Evolutionary conservation across 805 yeast genomes (phyloP).

Genomic region (Nakazawaea pomicola): DNA sequence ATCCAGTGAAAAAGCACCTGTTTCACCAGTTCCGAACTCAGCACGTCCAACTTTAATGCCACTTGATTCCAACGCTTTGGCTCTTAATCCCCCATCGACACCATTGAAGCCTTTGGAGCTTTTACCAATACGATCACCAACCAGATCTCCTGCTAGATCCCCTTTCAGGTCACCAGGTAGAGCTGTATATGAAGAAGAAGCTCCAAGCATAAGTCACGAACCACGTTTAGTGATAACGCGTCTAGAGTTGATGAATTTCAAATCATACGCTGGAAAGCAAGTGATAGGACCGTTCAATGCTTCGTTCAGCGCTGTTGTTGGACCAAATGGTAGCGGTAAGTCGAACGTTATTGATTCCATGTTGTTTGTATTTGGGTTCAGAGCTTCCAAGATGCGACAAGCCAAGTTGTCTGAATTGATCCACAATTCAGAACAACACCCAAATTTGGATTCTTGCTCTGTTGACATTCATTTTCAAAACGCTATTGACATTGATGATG

Average conservation of each 20-base stretch:
- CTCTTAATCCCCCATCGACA: constrained; percentile 11
- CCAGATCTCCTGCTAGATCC: constrained; percentile 9
- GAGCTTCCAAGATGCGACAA: constrained; percentile 96
- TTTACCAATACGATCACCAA: constrained; percentile 11
- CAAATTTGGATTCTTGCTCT: constrained; percentile 66
- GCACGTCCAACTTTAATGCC: constrained; percentile 10
- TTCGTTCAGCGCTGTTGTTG: constrained; percentile 94
- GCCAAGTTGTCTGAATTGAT: constrained; percentile 88
- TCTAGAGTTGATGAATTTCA: constrained; percentile 77
- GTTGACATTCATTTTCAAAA: constrained; percentile 88
- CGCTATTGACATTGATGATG: constrained; percentile 52
- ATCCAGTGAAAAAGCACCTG: neutral
- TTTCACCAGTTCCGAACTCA: neutral
- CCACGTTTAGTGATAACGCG: constrained; percentile 72
- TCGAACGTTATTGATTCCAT: constrained; percentile 97
- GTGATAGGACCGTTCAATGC: constrained; percentile 91
- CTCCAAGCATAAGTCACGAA: constrained; percentile 21
- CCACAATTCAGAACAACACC: constrained; percentile 78
- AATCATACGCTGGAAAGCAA: constrained; percentile 92
- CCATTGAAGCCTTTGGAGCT: constrained; percentile 10
- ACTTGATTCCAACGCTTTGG: constrained; percentile 7
- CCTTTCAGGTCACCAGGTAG: constrained; percentile 6
- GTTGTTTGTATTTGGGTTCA: constrained; percentile 93
- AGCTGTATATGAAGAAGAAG: neutral
- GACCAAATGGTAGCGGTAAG: constrained; percentile 98